Evolutionary conservation across 108 stramenopile species (phyloP).

Genomic region (Craspedostauros australis): DNA sequence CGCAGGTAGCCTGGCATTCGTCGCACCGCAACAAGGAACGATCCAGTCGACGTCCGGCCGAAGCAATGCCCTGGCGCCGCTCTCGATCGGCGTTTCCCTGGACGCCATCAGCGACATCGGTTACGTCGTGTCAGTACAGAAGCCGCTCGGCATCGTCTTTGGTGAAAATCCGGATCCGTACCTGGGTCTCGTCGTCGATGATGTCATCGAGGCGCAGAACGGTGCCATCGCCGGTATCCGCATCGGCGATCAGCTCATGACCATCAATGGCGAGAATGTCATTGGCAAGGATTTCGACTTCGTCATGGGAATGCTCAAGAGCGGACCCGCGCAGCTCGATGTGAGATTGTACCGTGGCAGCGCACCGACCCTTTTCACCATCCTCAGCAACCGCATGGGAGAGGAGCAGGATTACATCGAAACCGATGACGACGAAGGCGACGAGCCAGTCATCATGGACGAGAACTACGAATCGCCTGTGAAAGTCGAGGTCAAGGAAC

Average conservation of each 20-base stretch:
- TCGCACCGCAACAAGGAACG: no score
- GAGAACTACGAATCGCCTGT: slow-evolving; percentile 38
- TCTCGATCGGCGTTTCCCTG: neutral
- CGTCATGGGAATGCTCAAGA: slow-evolving; percentile 21
- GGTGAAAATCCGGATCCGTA: slow-evolving; percentile 35
- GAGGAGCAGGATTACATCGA: slow-evolving; percentile 7
- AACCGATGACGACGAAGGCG: slow-evolving; percentile 18
- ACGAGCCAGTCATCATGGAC: slow-evolving; percentile 29
- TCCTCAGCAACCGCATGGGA: slow-evolving; percentile 12
- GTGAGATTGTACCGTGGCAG: slow-evolving; percentile 20
- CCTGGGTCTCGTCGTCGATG: slow-evolving; percentile 24
- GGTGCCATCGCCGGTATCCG: slow-evolving; percentile 27
- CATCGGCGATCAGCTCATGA: slow-evolving; percentile 26
- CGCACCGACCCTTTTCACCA: slow-evolving; percentile 15
- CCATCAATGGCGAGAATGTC: slow-evolving; percentile 17
- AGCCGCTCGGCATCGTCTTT: slow-evolving; percentile 29
- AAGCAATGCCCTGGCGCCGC: no score
- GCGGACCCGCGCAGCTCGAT: slow-evolving; percentile 1
- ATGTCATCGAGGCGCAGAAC: slow-evolving; percentile 19
- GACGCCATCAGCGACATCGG: neutral
- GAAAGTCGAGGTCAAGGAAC: slow-evolving; percentile 20
- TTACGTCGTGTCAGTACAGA: slow-evolving; percentile 11
- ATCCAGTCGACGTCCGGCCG: no score
- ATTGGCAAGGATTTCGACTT: slow-evolving; percentile 26
- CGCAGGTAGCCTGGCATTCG: no score